Evolutionary conservation across 23 red algal genomes (phyloP).

Genomic region (Agarophyton chilense): DNA sequence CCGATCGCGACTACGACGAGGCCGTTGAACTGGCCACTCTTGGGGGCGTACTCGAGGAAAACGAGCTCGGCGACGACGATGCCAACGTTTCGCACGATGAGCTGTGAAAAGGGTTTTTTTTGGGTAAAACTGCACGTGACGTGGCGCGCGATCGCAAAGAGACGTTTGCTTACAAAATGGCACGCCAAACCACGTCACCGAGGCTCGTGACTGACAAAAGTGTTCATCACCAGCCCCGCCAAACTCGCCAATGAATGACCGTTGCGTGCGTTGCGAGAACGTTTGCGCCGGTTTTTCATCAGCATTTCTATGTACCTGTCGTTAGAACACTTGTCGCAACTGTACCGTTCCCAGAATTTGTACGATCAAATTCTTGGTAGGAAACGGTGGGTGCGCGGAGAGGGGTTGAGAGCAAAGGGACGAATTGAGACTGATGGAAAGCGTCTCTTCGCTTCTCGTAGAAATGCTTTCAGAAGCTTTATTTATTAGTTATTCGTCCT

Average conservation of each 20-base stretch:
- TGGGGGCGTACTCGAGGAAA: not conserved
- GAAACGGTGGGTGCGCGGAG: no score
- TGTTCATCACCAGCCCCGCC: not conserved
- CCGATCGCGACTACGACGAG: slow-evolving; percentile 1
- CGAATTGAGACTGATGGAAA: no score
- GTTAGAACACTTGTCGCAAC: no score
- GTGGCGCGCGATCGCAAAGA: not conserved
- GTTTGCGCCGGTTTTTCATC: no score
- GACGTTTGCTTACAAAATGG: not conserved
- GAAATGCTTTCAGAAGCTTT: no score
- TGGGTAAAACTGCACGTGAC: not conserved
- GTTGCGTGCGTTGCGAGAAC: no score
- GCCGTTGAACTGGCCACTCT: not conserved
- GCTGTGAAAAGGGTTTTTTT: not conserved
- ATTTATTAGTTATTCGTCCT: no score
- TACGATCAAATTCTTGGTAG: no score
- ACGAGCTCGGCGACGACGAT: not conserved
- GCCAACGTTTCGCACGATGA: not conserved
- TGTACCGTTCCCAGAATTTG: no score
- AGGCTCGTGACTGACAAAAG: not conserved
- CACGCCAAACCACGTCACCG: not conserved
- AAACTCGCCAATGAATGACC: not conserved
- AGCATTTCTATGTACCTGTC: no score
- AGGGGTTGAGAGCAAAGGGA: no score
- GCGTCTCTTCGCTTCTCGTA: no score